Evolutionary conservation across 2,329 filamentous ascomycete genomes (phyloP).

Genomic region (Cercospora zeae-maydis): DNA sequence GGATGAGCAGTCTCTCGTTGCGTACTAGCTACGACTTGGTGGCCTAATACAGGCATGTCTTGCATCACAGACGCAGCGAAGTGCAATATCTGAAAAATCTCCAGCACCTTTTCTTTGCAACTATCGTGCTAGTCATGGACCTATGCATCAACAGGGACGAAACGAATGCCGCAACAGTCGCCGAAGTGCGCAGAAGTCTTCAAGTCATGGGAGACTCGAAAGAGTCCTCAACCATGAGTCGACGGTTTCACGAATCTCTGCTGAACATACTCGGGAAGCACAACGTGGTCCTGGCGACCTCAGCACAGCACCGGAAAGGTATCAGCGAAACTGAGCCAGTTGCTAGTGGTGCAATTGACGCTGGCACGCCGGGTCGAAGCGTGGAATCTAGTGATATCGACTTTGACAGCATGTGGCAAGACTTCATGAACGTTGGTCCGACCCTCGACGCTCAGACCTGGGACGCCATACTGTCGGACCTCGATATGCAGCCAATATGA

Average conservation of each 20-base stretch:
- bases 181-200: slow-evolving; percentile 26
- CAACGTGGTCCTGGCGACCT: slow-evolving; percentile 21
- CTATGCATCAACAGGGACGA: slow-evolving; percentile 28
- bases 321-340: not conserved
- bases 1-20: not conserved
- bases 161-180: slow-evolving; percentile 5
- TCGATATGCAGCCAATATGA: not conserved
- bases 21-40: slow-evolving; percentile 11
- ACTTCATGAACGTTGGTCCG: slow-evolving; percentile 25
- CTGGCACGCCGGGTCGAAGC: not conserved
- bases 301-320: not conserved
- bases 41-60: slow-evolving; percentile 17
- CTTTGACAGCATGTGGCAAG: slow-evolving; percentile 29
- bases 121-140: slow-evolving; percentile 31
- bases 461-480: not conserved
- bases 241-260: slow-evolving; percentile 26
- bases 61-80: not conserved
- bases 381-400: slow-evolving; percentile 6
- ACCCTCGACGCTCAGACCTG: slow-evolving; percentile 13
- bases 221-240: slow-evolving; percentile 18
- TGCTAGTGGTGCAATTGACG: not conserved
- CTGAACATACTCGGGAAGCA: slow-evolving; percentile 27
- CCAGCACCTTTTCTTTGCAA: slow-evolving; percentile 29
- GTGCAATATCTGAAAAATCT: not conserved
- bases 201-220: slow-evolving; percentile 25